A percentile compares a stretch with the other conserved stretches of the same genome.
These are phyloP conservation scores for Globomyces sp. DNA, from an alignment of 371 early-diverging fungal species.

Conservation along the genomic window DNA sequence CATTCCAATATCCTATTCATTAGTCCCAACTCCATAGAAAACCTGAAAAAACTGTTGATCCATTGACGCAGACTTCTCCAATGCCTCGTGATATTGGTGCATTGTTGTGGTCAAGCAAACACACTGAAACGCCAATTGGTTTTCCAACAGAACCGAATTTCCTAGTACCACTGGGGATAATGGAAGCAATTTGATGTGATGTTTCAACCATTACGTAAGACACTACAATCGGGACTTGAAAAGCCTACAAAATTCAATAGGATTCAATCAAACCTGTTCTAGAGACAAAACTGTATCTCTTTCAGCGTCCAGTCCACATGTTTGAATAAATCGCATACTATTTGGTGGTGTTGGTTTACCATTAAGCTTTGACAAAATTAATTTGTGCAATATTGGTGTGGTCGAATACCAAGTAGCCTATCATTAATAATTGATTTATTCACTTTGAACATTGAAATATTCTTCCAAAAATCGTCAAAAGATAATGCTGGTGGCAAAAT, in stretches of 20 bases:
- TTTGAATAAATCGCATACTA: constrained; percentile 76
- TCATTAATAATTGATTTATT: constrained; percentile 48
- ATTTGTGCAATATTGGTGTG: constrained; percentile 88
- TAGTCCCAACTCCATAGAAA: not conserved
- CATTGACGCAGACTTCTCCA: constrained; percentile 85
- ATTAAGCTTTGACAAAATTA: constrained; percentile 27
- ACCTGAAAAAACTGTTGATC: constrained; percentile 63
- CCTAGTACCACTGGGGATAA: constrained; percentile 69
- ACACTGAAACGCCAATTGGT: constrained; percentile 76
- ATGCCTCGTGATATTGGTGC: constrained; percentile 40
- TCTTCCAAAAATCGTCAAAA: constrained; percentile 76
- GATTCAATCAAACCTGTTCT: constrained; percentile 42
- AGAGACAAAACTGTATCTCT: constrained; percentile 46
- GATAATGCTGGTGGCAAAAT: constrained; percentile 79
- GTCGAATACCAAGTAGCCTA: constrained; percentile 46
- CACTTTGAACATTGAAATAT: constrained; percentile 61
- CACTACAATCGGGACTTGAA: constrained; percentile 73
- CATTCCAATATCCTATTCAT: constrained; percentile 9
- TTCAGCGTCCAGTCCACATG: constrained; percentile 62
- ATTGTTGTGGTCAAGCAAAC: constrained; percentile 67
- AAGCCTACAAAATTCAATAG: constrained; percentile 13
- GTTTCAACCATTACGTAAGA: constrained; percentile 93
- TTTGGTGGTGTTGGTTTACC: constrained; percentile 38
- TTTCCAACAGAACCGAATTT: constrained; percentile 77
- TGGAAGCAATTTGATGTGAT: constrained; percentile 86